Percentiles rank a stretch among this genome's conserved stretches.
These are phyloP conservation scores for Eucalyptus urophylla DNA, from an alignment of 345 rosid species.

Conservation along the genomic window DNA sequence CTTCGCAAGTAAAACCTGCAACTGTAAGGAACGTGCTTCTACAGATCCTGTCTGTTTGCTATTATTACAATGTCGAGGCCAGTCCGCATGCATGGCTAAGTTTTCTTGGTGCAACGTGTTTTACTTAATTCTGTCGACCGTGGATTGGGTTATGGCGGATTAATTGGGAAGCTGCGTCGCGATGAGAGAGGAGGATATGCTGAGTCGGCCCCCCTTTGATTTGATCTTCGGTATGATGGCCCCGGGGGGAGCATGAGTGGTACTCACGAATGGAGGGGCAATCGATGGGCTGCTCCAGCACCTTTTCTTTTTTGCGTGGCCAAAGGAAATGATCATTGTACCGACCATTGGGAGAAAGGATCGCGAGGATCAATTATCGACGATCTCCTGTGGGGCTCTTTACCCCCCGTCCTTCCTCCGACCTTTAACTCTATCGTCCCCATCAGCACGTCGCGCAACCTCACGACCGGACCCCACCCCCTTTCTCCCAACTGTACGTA, in stretches of 20 bases:
- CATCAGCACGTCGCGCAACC: not conserved
- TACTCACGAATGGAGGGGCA: not conserved
- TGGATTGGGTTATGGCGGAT: not conserved
- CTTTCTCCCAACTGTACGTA: not conserved
- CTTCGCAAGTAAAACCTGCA: not conserved
- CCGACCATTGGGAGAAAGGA: not conserved
- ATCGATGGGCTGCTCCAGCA: not conserved
- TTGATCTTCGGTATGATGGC: not conserved
- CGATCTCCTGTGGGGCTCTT: not conserved
- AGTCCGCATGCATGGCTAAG: not conserved
- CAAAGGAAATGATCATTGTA: not conserved
- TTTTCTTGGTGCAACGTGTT: not conserved
- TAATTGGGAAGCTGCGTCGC: not conserved
- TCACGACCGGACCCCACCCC: not conserved
- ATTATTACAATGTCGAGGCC: not conserved
- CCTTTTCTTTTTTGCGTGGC: not conserved
- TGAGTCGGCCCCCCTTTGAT: not conserved
- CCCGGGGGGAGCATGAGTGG: not conserved
- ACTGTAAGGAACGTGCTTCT: not conserved
- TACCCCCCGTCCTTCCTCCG: not conserved
- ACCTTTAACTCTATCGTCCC: not conserved
- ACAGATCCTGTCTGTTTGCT: not conserved
- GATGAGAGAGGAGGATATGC: not conserved
- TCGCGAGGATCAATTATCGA: not conserved
- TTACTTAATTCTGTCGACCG: not conserved